Evolutionary conservation across 768 basidiomycete genomes (phyloP).

Genomic region (Boletus coccyginus): DNA sequence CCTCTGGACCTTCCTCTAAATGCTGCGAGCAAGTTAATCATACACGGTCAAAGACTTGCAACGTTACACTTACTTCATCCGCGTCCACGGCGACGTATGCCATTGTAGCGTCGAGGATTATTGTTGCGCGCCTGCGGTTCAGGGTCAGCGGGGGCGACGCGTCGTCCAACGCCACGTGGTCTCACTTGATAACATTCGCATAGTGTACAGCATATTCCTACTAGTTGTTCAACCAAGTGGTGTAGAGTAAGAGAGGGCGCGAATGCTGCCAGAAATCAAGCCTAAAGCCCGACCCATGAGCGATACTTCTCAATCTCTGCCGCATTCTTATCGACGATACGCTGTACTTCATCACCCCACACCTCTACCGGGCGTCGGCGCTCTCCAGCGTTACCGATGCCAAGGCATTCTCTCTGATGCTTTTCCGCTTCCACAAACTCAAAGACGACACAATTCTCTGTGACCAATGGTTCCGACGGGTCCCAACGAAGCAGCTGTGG

Average conservation of each 20-base stretch:
- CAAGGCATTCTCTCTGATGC: constrained; percentile 51
- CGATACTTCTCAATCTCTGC: constrained; percentile 57
- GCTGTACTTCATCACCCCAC: constrained; percentile 67
- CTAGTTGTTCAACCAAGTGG: no score
- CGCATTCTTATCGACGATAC: constrained; percentile 54
- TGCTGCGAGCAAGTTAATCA: constrained; percentile 33
- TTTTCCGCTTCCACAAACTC: constrained; percentile 70
- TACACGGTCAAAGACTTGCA: not conserved
- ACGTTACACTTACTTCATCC: constrained; percentile 54
- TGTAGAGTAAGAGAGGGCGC: not conserved
- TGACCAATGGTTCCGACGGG: constrained; percentile 51
- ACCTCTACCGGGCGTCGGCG: constrained; percentile 46
- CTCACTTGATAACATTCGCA: no score
- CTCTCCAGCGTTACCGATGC: constrained; percentile 5
- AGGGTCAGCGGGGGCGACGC: not conserved
- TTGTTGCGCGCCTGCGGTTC: not conserved
- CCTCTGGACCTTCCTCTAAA: constrained; percentile 65
- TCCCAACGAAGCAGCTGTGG: constrained; percentile 87
- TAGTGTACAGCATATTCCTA: no score
- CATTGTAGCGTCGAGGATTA: constrained; percentile 36
- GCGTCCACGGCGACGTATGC: constrained; percentile 71
- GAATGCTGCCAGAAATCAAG: not conserved
- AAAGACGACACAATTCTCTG: constrained; percentile 87
- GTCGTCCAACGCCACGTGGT: constrained; percentile 4
- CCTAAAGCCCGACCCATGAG: constrained; percentile 45